Evolutionary conservation across 768 basidiomycete species (phyloP).

Genomic region (Pleurotus tuoliensis): DNA sequence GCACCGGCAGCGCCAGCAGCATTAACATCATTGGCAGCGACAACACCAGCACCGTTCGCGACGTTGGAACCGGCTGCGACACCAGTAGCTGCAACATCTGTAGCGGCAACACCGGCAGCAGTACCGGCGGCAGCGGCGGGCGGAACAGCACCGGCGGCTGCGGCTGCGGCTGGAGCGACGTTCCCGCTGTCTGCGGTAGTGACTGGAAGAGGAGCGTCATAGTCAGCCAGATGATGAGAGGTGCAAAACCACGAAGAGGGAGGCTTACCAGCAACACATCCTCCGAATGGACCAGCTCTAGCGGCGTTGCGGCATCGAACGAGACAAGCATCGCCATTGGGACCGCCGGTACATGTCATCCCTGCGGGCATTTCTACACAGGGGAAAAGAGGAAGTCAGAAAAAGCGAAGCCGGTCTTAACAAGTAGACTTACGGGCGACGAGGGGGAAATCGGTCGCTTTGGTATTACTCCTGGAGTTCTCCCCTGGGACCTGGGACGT

Average conservation of each 20-base stretch:
- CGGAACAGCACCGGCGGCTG: not conserved
- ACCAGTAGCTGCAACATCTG: too few relatives aligned
- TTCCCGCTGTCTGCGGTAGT: not conserved
- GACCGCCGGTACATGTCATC: conserved; percentile 30
- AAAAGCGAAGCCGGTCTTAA: too few relatives aligned
- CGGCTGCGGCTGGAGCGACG: not conserved
- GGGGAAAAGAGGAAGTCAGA: too few relatives aligned
- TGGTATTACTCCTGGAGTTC: not conserved
- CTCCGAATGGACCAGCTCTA: conserved; percentile 25
- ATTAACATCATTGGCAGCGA: not conserved
- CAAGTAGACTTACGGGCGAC: not conserved
- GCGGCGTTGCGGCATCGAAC: conserved; percentile 31
- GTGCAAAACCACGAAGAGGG: not conserved
- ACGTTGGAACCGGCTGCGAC: too few relatives aligned
- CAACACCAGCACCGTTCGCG: not conserved
- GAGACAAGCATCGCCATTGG: conserved; percentile 25
- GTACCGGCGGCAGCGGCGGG: not conserved
- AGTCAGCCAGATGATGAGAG: not conserved
- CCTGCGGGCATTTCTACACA: conserved; percentile 25
- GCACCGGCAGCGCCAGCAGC: not conserved
- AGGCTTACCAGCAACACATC: conserved; percentile 18
- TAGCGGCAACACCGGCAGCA: not conserved
- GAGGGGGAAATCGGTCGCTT: conserved; percentile 1
- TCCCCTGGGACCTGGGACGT: conserved; percentile 19
- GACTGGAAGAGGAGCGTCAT: not conserved